Conservation (phyloP, 2,329 filamentous ascomycete genomes). For the Tricladium varicosporioides region DNA sequence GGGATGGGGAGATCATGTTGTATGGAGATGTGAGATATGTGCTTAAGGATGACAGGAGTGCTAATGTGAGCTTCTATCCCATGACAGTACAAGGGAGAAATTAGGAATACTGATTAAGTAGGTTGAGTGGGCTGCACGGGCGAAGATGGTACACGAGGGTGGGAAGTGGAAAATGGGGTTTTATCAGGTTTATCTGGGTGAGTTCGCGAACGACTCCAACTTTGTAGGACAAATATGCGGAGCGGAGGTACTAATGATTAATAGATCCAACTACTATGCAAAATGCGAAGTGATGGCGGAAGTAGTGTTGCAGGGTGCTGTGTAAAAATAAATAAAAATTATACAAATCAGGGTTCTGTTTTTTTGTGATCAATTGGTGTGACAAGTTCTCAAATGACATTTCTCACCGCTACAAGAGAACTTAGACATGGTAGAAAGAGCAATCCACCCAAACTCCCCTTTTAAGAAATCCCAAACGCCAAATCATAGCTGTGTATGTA, state of each 20-base stretch:
- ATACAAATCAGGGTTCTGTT: not conserved
- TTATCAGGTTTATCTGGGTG: slow-evolving; percentile 32
- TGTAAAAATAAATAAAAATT: not conserved
- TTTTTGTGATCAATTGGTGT: not conserved
- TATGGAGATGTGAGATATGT: slow-evolving; percentile 51
- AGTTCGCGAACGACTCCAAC: slow-evolving; percentile 10
- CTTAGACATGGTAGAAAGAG: not conserved
- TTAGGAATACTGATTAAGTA: slow-evolving; percentile 2
- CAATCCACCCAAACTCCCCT: slow-evolving; percentile 14
- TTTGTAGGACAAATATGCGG: not conserved
- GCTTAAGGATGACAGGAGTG: slow-evolving; percentile 45
- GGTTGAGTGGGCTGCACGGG: slow-evolving; percentile 31
- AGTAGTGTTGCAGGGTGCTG: not conserved
- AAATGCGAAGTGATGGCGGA: slow-evolving; percentile 20
- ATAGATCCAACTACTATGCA: slow-evolving; percentile 23
- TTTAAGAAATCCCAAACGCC: slow-evolving; percentile 3
- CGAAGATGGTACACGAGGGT: slow-evolving; percentile 25
- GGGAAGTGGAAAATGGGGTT: slow-evolving; percentile 29
- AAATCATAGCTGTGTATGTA: not conserved
- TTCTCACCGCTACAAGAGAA: not conserved
- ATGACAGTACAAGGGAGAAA: no score
- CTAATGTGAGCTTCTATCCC: slow-evolving; percentile 22
- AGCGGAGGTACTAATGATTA: not conserved
- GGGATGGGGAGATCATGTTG: slow-evolving; percentile 49
- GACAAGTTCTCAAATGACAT: not conserved